Conservation (phyloP, 345 rosid species). For the Citrus mangshanensis region DNA sequence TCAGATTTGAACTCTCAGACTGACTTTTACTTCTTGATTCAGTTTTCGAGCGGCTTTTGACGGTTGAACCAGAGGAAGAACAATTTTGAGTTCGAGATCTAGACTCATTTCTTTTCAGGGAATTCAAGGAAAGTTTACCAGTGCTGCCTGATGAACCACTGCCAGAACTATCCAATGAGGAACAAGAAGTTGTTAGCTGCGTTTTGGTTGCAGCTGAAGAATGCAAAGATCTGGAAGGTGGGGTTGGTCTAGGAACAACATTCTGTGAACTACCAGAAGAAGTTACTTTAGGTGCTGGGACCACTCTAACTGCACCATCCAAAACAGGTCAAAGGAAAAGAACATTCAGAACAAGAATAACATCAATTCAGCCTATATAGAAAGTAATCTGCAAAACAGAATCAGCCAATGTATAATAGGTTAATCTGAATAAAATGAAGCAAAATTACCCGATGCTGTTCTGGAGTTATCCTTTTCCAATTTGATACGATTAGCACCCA, state of each 20-base stretch:
- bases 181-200: slow-evolving; percentile 55
- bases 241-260: slow-evolving; percentile 41
- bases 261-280: slow-evolving; percentile 31
- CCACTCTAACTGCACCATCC: slow-evolving; percentile 48
- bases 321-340: slow-evolving; percentile 8
- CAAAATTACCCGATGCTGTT: slow-evolving; percentile 31
- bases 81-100: slow-evolving; percentile 25
- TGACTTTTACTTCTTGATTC: slow-evolving; percentile 37
- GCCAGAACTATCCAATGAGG: slow-evolving; percentile 62
- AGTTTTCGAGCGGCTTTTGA: slow-evolving; percentile 22
- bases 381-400: background rate
- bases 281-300: slow-evolving; percentile 30
- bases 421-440: background rate
- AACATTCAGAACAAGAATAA: slow-evolving; percentile 12
- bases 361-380: background rate
- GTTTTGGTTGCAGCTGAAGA: slow-evolving; percentile 47
- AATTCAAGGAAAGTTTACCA: slow-evolving; percentile 35
- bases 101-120: slow-evolving; percentile 29
- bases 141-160: slow-evolving; percentile 50
- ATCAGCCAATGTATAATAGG: background rate
- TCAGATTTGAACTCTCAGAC: slow-evolving; percentile 32
- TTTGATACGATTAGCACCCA: slow-evolving; percentile 49
- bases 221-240: slow-evolving; percentile 36
- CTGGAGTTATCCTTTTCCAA: slow-evolving; percentile 44
- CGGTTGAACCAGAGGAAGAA: slow-evolving; percentile 33